These are phyloP conservation scores for Huntiella omanensis DNA, from an alignment of 2,329 filamentous ascomycete genomes.

Conservation along the genomic window DNA sequence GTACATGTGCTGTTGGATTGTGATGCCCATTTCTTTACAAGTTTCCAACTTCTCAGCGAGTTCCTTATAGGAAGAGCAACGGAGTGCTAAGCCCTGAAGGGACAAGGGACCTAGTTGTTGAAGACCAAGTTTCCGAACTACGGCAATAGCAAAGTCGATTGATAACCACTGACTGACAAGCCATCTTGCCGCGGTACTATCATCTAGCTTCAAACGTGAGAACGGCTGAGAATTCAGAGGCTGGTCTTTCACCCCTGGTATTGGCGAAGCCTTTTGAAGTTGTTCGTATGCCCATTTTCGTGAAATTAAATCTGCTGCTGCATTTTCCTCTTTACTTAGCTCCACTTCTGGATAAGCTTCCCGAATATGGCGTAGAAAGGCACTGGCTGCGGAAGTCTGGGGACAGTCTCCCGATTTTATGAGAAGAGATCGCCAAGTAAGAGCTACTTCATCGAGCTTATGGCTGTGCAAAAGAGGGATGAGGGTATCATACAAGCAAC, in stretches of 20 bases:
- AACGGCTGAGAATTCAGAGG: no score
- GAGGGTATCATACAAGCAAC: conserved; percentile 29
- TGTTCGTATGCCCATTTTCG: not conserved
- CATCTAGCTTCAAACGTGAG: conserved; percentile 25
- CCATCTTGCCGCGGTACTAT: conserved; percentile 56
- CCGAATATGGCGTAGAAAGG: conserved; percentile 29
- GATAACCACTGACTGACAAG: conserved; percentile 58
- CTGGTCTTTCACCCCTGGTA: no score
- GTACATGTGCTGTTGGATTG: conserved; percentile 26
- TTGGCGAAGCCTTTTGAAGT: no score
- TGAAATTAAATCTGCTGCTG: conserved; percentile 11
- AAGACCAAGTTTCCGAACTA: conserved; percentile 52
- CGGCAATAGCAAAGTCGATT: conserved; percentile 50
- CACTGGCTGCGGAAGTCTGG: conserved; percentile 19
- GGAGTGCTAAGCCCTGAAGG: conserved; percentile 55
- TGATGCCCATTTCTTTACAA: conserved; percentile 32
- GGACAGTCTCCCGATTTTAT: conserved; percentile 13
- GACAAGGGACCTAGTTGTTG: conserved; percentile 55
- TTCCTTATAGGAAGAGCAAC: conserved; percentile 17
- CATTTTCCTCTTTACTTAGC: conserved; percentile 22
- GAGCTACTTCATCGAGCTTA: conserved; percentile 26
- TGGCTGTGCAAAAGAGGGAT: conserved; percentile 31
- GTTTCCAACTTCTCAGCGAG: not conserved
- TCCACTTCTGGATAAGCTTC: conserved; percentile 25
- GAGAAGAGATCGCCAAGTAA: conserved; percentile 28